phyloP scores from a whole-genome alignment of 2,329 filamentous ascomycete genomes.

The Monascus ruber region DNA sequence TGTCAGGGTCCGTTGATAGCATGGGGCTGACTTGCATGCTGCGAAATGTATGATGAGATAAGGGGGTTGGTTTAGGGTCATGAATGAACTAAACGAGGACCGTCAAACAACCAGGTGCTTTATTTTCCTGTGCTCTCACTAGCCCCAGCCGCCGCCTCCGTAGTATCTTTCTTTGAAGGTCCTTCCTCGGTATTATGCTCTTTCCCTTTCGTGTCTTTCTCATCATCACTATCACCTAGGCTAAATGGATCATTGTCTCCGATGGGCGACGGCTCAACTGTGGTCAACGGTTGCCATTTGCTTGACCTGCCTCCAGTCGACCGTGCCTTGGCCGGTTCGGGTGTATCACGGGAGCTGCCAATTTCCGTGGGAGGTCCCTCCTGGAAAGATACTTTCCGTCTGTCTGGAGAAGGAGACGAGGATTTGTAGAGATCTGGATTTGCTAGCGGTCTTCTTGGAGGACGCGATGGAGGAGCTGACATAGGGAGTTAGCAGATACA shows the following conservation, averaged over 20 bases:
- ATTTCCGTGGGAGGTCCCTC: slow-evolving; percentile 67
- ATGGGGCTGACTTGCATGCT: no score
- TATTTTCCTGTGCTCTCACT: no score
- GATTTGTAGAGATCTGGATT: slow-evolving; percentile 76
- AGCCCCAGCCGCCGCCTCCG: slow-evolving; percentile 13
- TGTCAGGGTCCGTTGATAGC: no score
- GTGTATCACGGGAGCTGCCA: slow-evolving; percentile 56
- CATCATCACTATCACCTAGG: slow-evolving; percentile 88
- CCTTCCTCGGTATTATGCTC: slow-evolving; percentile 44
- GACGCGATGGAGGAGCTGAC: slow-evolving; percentile 42
- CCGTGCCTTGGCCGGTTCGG: slow-evolving; percentile 42
- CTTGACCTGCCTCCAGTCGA: slow-evolving; percentile 54
- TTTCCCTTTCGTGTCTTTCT: slow-evolving; percentile 64
- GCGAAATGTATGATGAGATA: no score
- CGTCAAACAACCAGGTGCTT: no score
- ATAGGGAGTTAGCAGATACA: not conserved
- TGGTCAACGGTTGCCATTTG: slow-evolving; percentile 94
- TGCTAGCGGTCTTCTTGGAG: slow-evolving; percentile 53
- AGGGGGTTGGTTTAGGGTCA: no score
- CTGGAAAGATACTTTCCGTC: slow-evolving; percentile 47
- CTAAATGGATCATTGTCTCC: slow-evolving; percentile 92
- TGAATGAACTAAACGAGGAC: no score
- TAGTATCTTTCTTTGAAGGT: slow-evolving; percentile 41
- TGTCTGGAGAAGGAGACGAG: slow-evolving; percentile 43
- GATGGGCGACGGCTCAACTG: slow-evolving; percentile 73